Base-by-base conservation (phyloP, 2,329 filamentous ascomycete genomes). In the Salinomyces thailandicus region DNA sequence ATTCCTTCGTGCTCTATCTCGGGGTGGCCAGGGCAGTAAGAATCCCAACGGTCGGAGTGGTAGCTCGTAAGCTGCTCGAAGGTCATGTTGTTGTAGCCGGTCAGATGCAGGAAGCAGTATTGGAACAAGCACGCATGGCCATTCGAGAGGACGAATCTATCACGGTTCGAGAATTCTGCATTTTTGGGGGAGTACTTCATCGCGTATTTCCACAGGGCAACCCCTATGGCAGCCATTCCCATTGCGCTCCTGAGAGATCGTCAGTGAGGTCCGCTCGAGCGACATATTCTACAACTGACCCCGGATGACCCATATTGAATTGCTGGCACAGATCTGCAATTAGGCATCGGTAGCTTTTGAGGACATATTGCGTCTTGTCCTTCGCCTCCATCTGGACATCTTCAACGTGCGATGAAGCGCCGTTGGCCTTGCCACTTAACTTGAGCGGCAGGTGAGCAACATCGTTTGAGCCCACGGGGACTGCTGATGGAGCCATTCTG, bases 301-400 rank as follows among this genome's bases (percentile, higher is more conserved):
- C 78, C 13, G 77, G 78, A 51, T 82, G 79, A 0, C 79, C 79
- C 22, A 77, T 77, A 43, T 73, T 73, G 57, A 80, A 83, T 45
- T 82, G 77, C 53, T 82, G 69, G 49, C 77, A 81, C 3, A 83
- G 59, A 52, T 83, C 79, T 30, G 78, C 75, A 40, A 82, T 77
- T 18, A 82, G 59, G 33, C 72, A 61, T 37, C 78, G 65, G 51
- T 80, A 79, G 5, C 71, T 72, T 47, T 67, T 69, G 34, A 81
- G 57, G 2, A 78, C 72, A 14, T 71, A 52, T 33, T 75, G 48
- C 33, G 54, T 52, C 42, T 54, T 52, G 26, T 55, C 48, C 9
- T 47, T 32, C 6, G 47, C 44, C 35, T 54, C 51, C 45, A 52
- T 43, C 37, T 51, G 41, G 12, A 55, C 41, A 14, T 51, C 39